A percentile compares a stretch with the other conserved stretches of the same genome.
phyloP scores from a whole-genome alignment of 257 asterid species.

The Perilla frutescens region DNA sequence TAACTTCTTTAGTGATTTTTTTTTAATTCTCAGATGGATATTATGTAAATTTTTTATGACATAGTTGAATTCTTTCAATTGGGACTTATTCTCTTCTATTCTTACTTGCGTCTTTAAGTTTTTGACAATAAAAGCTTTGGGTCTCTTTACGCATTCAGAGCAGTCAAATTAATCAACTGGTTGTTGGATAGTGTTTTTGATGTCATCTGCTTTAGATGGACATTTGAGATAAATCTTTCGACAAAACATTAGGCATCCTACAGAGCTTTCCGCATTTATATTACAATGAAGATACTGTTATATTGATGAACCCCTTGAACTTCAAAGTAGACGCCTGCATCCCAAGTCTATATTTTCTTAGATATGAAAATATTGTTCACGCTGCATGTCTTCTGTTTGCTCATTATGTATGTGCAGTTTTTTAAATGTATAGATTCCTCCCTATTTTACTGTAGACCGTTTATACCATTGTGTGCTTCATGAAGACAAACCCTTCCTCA shows the following conservation, averaged over 20 bases:
- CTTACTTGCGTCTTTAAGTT: too few species aligned
- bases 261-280: too few species aligned
- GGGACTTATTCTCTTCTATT: background rate
- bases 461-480: background rate
- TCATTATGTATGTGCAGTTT: background rate
- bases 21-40: constrained; percentile 19
- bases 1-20: background rate
- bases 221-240: background rate
- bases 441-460: background rate
- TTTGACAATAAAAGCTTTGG: too few species aligned
- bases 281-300: too few species aligned
- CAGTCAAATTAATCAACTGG: background rate
- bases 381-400: background rate
- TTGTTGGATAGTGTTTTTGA: background rate
- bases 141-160: background rate
- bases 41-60: background rate
- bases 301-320: too few species aligned
- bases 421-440: background rate
- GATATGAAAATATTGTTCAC: background rate
- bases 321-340: too few species aligned
- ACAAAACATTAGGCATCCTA: too few species aligned
- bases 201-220: background rate
- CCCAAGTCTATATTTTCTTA: too few species aligned
- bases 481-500: too few species aligned
- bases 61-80: background rate